phyloP scores from a whole-genome alignment of 2,329 filamentous ascomycete genomes.

The Aspergillus vadensis region DNA sequence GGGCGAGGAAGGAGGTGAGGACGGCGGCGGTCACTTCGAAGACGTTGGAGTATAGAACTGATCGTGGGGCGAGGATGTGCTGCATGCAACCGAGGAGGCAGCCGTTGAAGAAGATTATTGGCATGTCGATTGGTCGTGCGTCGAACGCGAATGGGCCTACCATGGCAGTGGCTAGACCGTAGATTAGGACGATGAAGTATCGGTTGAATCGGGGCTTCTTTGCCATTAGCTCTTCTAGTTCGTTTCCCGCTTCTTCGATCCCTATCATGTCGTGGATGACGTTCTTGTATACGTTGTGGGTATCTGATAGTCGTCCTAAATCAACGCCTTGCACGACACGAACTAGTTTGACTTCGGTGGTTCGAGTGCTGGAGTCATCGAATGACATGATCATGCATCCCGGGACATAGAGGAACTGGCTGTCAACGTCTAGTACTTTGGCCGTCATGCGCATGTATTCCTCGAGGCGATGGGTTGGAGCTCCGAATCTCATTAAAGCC shows the following conservation, averaged over 20 bases:
- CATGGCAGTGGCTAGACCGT: constrained; percentile 72
- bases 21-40: constrained; percentile 66
- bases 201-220: constrained; percentile 57
- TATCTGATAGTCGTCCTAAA: constrained; percentile 45
- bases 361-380: constrained; percentile 54
- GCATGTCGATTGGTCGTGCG: constrained; percentile 74
- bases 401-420: constrained; percentile 80
- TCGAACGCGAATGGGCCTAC: constrained; percentile 81
- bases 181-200: constrained; percentile 63
- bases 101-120: constrained; percentile 73
- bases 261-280: constrained; percentile 51
- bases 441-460: constrained; percentile 87
- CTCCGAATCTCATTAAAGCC: constrained; percentile 84
- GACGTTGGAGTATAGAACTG: constrained; percentile 65
- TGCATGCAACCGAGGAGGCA: constrained; percentile 72
- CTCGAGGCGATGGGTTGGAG: constrained; percentile 86
- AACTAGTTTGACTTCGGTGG: constrained; percentile 51
- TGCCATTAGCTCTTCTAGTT: constrained; percentile 58
- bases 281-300: constrained; percentile 52
- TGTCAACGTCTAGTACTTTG: constrained; percentile 79
- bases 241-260: constrained; percentile 47
- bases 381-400: constrained; percentile 64
- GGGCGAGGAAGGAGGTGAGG: constrained; percentile 66
- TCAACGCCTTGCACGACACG: constrained; percentile 47
- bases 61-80: constrained; percentile 71